phyloP scores from a whole-genome alignment of 169 alveolate species.

The Babesia gibsoni region DNA sequence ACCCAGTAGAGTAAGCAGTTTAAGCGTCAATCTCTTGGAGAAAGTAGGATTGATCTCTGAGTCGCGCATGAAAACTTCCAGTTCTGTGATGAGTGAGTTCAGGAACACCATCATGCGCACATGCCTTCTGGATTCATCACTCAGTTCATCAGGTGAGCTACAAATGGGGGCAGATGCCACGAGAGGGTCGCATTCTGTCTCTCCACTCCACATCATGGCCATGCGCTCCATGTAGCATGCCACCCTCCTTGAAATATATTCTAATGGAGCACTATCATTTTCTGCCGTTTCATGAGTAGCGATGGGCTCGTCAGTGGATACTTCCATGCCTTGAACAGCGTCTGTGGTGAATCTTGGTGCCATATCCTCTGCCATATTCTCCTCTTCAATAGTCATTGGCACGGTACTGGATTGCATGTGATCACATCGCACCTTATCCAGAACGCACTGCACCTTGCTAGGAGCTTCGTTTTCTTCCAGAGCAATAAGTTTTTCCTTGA shows the following conservation, averaged over 20 bases:
- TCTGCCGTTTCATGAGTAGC: background rate
- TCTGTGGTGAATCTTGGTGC: too few relatives aligned
- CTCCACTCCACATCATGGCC: background rate
- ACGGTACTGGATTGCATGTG: too few relatives aligned
- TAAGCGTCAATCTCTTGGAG: slow-evolving; percentile 27
- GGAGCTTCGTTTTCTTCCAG: background rate
- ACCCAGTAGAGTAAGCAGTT: slow-evolving; percentile 2
- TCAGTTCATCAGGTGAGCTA: background rate
- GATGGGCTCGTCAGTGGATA: background rate
- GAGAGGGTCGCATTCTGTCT: background rate
- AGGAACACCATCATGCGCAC: slow-evolving; percentile 18
- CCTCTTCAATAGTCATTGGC: background rate
- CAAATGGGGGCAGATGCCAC: background rate
- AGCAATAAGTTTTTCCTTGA: background rate
- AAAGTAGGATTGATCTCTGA: background rate
- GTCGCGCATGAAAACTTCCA: background rate
- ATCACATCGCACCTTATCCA: background rate
- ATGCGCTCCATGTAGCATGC: background rate
- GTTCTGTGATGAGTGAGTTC: slow-evolving; percentile 3
- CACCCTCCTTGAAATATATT: background rate
- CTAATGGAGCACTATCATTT: background rate
- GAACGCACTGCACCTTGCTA: background rate
- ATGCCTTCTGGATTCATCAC: background rate
- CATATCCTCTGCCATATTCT: background rate
- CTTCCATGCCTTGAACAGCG: background rate